Conservation (phyloP, 1,284 basidiomycete species). For the Coriolopsis trogii region DNA sequence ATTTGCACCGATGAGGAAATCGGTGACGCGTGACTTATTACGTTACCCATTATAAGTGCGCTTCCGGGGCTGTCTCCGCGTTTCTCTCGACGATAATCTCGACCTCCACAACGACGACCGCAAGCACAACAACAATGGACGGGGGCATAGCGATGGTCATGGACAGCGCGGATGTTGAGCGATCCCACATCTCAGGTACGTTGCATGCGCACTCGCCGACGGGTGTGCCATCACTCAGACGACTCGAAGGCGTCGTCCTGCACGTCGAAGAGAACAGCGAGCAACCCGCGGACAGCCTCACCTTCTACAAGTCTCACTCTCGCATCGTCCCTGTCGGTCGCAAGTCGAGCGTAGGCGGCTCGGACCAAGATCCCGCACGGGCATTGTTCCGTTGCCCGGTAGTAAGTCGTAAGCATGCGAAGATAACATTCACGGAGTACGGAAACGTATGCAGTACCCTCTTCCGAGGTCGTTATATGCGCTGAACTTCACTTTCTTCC, state of each 20-base stretch:
- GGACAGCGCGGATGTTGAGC: background rate
- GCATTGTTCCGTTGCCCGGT: constrained; percentile 66
- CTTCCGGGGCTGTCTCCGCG: constrained; percentile 10
- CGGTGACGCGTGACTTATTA: constrained; percentile 17
- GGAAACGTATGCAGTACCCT: constrained; percentile 49
- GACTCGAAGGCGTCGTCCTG: constrained; percentile 45
- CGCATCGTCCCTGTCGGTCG: constrained; percentile 60
- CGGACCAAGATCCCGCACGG: constrained; percentile 36
- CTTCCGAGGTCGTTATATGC: constrained; percentile 9
- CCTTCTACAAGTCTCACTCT: constrained; percentile 46
- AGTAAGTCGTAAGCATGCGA: constrained; percentile 67
- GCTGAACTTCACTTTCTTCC: constrained; percentile 2
- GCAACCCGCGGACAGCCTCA: constrained; percentile 39
- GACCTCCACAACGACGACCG: constrained; percentile 12
- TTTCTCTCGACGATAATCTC: constrained; percentile 15
- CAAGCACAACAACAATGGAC: constrained; percentile 3
- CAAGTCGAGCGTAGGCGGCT: constrained; percentile 33
- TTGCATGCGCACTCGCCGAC: constrained; percentile 1
- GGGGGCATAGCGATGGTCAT: constrained; percentile 3
- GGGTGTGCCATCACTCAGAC: constrained; percentile 15
- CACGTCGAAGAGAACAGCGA: constrained; percentile 47
- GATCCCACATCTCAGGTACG: constrained; percentile 19
- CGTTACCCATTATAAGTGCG: constrained; percentile 11
- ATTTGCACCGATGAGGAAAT: constrained; percentile 6
- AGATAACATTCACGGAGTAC: constrained; percentile 61